Percentiles rank a stretch among this genome's conserved stretches.
phyloP scores from a whole-genome alignment of 768 basidiomycete species.

The Rhodotorula diobovata region DNA sequence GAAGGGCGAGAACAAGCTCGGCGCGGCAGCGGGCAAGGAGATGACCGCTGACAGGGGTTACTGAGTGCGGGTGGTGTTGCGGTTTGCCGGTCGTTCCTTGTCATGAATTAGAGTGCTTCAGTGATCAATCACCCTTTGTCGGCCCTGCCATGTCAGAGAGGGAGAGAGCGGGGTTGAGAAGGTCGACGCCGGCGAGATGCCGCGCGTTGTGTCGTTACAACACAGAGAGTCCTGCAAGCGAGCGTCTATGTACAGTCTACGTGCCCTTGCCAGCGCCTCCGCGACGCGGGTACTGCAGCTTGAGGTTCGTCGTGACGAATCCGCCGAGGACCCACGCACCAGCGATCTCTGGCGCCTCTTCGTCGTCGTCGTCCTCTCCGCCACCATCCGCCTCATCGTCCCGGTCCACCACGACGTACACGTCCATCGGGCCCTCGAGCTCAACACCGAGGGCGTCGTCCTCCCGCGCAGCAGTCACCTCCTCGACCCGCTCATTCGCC shows the following conservation, averaged over 20 bases:
- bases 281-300: not conserved
- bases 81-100: no score
- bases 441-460: not conserved
- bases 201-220: not conserved
- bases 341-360: no score
- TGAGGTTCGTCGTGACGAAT: conserved; percentile 5
- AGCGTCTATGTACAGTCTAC: not conserved
- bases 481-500: not conserved
- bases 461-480: not conserved
- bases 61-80: not conserved
- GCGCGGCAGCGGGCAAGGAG: conserved; percentile 18
- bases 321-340: conserved; percentile 22
- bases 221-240: not conserved
- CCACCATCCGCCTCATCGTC: not conserved
- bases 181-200: no score
- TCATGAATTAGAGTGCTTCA: no score
- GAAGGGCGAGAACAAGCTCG: conserved; percentile 39
- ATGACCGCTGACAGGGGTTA: conserved; percentile 40
- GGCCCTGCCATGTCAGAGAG: no score
- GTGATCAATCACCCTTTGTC: no score
- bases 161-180: no score
- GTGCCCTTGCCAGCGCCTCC: not conserved
- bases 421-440: not conserved
- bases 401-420: not conserved
- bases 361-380: no score